Evolutionary conservation across 352 stramenopile genomes (phyloP).

Genomic region (Pythium dissotocum): DNA sequence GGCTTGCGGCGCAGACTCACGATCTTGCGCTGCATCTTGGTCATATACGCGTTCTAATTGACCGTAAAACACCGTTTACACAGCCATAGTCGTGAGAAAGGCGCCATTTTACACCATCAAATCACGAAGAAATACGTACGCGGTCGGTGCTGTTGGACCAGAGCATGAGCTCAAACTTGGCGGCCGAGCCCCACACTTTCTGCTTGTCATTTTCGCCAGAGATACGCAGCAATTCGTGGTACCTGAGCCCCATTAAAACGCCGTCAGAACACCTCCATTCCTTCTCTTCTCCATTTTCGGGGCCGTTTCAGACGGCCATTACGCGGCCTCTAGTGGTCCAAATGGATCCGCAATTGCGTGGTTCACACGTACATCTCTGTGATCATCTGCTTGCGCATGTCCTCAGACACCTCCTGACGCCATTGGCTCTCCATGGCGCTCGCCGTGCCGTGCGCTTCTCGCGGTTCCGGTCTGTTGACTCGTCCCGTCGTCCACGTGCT

Average conservation of each 20-base stretch:
- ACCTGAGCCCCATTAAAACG: constrained; percentile 38
- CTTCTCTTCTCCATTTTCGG: not conserved
- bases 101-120: too few species aligned
- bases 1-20: constrained; percentile 78
- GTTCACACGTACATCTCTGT: constrained; percentile 72
- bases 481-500: not conserved
- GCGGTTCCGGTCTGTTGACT: not conserved
- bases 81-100: too few species aligned
- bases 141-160: constrained; percentile 78
- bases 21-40: constrained; percentile 87
- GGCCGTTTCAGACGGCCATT: not conserved
- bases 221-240: constrained; percentile 83
- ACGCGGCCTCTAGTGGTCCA: not conserved
- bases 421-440: constrained; percentile 39
- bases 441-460: not conserved
- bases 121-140: constrained; percentile 32
- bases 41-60: constrained; percentile 73
- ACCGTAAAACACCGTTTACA: not conserved
- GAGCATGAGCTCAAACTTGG: constrained; percentile 88
- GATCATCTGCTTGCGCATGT: constrained; percentile 88
- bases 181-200: constrained; percentile 82
- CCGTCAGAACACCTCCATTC: not conserved
- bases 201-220: constrained; percentile 83
- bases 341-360: not conserved
- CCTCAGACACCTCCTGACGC: constrained; percentile 76